These are phyloP conservation scores for Haplosporangium sp. DNA, from an alignment of 371 early-diverging fungal species.

Conservation along the genomic window DNA sequence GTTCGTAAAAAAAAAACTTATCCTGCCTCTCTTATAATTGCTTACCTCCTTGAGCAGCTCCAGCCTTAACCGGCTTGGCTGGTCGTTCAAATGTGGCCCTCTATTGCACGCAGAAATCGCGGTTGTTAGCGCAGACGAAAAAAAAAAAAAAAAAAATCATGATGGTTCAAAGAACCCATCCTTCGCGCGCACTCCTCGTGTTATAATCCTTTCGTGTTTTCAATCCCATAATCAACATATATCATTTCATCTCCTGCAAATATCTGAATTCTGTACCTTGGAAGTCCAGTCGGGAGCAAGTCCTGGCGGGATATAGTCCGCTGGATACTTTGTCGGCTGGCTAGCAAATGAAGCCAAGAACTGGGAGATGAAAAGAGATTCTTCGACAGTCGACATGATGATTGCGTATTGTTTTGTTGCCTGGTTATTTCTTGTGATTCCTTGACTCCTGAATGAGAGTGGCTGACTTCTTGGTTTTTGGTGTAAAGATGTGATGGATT, in stretches of 20 bases:
- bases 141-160: too few species aligned
- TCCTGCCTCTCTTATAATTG: neutral
- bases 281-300: conserved; percentile 48
- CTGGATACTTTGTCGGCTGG: conserved; percentile 35
- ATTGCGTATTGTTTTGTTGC: neutral
- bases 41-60: conserved; percentile 37
- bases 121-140: too few species aligned
- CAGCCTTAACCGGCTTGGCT: conserved; percentile 26
- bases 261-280: conserved; percentile 25
- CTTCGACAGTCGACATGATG: conserved; percentile 41
- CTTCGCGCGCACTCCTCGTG: neutral
- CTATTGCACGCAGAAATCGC: conserved; percentile 6
- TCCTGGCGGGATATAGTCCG: conserved; percentile 29
- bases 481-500: too few species aligned
- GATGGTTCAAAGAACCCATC: neutral
- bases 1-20: neutral
- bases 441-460: too few species aligned
- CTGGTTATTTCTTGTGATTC: too few species aligned
- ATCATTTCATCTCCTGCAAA: too few species aligned
- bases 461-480: too few species aligned
- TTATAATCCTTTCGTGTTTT: neutral
- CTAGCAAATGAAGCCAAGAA: conserved; percentile 39
- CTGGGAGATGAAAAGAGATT: conserved; percentile 53
- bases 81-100: conserved; percentile 50
- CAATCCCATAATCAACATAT: neutral